Evolutionary conservation across 345 rosid genomes (phyloP), one percentile per base, ranked within the genome.

Genomic region (Eutrema heterophyllum): DNA sequence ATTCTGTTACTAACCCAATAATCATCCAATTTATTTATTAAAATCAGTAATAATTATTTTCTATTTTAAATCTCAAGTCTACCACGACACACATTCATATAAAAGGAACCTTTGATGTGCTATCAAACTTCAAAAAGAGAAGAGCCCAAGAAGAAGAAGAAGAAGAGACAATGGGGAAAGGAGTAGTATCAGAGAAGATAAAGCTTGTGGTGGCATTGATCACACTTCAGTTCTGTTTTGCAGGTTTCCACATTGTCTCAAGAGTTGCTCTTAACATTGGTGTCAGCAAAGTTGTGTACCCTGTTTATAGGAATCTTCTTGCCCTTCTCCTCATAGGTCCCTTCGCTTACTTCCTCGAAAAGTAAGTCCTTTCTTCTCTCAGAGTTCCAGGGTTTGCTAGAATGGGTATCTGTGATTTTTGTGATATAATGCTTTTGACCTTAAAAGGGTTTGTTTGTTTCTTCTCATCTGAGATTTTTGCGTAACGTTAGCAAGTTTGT

Each of bases 211-310:
- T 87, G 36, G 91, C 93, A 29, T 79, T 88, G 79, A 78, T 90
- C 56, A 82, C 82, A n/a, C 79, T 87, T 43, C 92, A 93, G 74
- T 82, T 87, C 43, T 82, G 93, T 74, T 90, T 84, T 80, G 87
- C 96, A 59, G 97, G 96, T 8, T 93, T 90, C 64, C 98, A 90
- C 75, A 83, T 89, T 55, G 93, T 93, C 65, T 86, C 92, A 57
- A 87, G 91, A 69, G 87, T 87, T 68, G 91, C 98, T 60, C 85
- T 90, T 9, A 89, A 86, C 83, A 87, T 87, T 76, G 96, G 96
- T 56, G 83, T 87, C 68, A 87, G 96, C 84, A 86, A 93, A 80
- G 89, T 90, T 46, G 91, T 89, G 35, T 88, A 79, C 75, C 93
- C 95, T 15, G 96, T 93, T 74, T 86, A 93, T 29, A 91, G 96